Evolutionary conservation across 768 basidiomycete genomes (phyloP).

Genomic region (Lactarius pseudohatsudake): DNA sequence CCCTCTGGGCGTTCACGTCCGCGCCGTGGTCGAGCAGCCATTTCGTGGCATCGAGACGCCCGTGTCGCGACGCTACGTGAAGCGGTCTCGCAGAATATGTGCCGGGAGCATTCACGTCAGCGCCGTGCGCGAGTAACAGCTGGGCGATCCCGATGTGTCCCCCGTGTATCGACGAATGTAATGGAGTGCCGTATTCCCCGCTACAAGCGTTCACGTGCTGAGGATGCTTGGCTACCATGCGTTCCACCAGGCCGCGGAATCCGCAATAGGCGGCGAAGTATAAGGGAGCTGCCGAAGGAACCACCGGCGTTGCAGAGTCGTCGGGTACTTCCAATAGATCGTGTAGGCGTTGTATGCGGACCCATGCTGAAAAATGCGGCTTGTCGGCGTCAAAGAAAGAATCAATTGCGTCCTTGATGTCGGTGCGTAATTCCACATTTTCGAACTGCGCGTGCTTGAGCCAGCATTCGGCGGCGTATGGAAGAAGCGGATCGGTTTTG

Average conservation of each 20-base stretch:
- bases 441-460: background rate
- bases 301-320: background rate
- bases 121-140: background rate
- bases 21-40: conserved; percentile 1
- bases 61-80: background rate
- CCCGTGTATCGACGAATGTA: background rate
- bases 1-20: background rate
- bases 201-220: background rate
- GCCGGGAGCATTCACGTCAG: background rate
- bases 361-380: background rate
- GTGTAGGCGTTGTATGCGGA: background rate
- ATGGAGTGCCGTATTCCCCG: background rate
- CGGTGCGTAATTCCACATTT: background rate
- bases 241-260: background rate
- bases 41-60: background rate
- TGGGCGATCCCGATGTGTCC: background rate
- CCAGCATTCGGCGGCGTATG: background rate
- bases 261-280: background rate
- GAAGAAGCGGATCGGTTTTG: background rate
- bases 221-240: background rate
- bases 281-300: background rate
- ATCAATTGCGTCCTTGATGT: background rate
- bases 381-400: background rate
- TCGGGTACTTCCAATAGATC: background rate
- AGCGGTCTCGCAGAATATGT: background rate